Evolutionary conservation across 83 land plant species (phyloP).

Genomic region (Isoetes engelmannii): DNA sequence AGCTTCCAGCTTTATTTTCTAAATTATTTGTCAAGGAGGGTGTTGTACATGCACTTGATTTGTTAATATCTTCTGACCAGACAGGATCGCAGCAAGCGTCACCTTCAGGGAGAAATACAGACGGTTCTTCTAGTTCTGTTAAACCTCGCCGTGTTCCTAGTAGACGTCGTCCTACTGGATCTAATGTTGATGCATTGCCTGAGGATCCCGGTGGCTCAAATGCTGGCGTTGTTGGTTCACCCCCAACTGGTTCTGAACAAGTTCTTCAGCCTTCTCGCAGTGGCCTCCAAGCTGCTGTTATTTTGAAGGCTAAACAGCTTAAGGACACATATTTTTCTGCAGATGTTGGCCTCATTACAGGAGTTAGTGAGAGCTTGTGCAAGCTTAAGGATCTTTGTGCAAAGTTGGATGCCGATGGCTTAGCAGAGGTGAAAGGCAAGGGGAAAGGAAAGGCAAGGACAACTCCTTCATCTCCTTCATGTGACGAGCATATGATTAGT

Average conservation of each 20-base stretch:
- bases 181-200: slow-evolving; percentile 29
- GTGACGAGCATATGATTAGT: slow-evolving; percentile 54
- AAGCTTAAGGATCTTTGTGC: slow-evolving; percentile 60
- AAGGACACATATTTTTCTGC: slow-evolving; percentile 72
- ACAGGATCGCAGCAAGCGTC: slow-evolving; percentile 28
- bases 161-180: slow-evolving; percentile 47
- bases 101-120: slow-evolving; percentile 43
- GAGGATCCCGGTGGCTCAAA: slow-evolving; percentile 53
- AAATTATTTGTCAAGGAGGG: slow-evolving; percentile 97
- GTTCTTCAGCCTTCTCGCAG: slow-evolving; percentile 41
- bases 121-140: slow-evolving; percentile 36
- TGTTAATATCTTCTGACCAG: slow-evolving; percentile 45
- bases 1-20: slow-evolving; percentile 75
- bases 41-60: slow-evolving; percentile 90
- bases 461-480: slow-evolving; percentile 31
- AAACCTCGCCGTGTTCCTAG: slow-evolving; percentile 55
- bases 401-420: slow-evolving; percentile 45
- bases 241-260: slow-evolving; percentile 41
- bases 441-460: slow-evolving; percentile 86
- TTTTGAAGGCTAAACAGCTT: slow-evolving; percentile 54
- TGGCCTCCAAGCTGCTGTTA: slow-evolving; percentile 56
- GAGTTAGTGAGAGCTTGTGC: slow-evolving; percentile 75
- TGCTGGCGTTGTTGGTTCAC: slow-evolving; percentile 44
- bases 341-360: slow-evolving; percentile 52
- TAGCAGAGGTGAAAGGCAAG: slow-evolving; percentile 54